Conservation (phyloP, 805 yeast species). For the Barnettozyma pratensis region DNA sequence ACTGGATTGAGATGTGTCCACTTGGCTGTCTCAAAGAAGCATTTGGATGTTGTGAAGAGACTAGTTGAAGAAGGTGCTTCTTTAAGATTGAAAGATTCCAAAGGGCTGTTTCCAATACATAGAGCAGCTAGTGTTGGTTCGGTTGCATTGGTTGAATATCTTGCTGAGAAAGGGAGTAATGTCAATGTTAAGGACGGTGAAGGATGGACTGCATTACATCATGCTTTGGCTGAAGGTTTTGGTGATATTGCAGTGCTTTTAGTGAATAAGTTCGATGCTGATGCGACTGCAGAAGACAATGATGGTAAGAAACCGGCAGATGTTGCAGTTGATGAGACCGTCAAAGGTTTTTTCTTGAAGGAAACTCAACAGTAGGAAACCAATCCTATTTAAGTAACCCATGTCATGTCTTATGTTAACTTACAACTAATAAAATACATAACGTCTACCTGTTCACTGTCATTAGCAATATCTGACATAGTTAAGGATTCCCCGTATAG, state of each 20-base stretch:
- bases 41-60: slow-evolving; percentile 45
- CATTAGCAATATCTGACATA: too few species aligned
- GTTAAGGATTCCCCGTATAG: too few species aligned
- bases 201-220: slow-evolving; percentile 88
- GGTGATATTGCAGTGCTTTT: slow-evolving; percentile 67
- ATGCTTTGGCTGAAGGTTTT: slow-evolving; percentile 86
- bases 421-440: too few species aligned
- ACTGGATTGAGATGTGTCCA: slow-evolving; percentile 74
- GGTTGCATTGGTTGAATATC: slow-evolving; percentile 44
- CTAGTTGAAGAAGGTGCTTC: slow-evolving; percentile 55
- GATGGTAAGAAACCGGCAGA: slow-evolving; percentile 53
- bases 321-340: slow-evolving; percentile 52
- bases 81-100: slow-evolving; percentile 60
- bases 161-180: slow-evolving; percentile 52
- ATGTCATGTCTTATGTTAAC: too few species aligned
- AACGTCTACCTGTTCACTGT: too few species aligned
- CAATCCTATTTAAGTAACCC: too few species aligned
- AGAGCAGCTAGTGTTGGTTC: slow-evolving; percentile 82
- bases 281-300: slow-evolving; percentile 35
- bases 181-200: slow-evolving; percentile 61
- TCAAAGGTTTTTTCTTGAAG: slow-evolving; percentile 12
- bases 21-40: slow-evolving; percentile 68
- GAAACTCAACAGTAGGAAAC: not conserved
- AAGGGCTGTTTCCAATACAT: slow-evolving; percentile 64
- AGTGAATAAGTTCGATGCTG: slow-evolving; percentile 61